Base-by-base conservation (phyloP, 2,329 filamentous ascomycete genomes). In the Paecilomyces sp. region DNA sequence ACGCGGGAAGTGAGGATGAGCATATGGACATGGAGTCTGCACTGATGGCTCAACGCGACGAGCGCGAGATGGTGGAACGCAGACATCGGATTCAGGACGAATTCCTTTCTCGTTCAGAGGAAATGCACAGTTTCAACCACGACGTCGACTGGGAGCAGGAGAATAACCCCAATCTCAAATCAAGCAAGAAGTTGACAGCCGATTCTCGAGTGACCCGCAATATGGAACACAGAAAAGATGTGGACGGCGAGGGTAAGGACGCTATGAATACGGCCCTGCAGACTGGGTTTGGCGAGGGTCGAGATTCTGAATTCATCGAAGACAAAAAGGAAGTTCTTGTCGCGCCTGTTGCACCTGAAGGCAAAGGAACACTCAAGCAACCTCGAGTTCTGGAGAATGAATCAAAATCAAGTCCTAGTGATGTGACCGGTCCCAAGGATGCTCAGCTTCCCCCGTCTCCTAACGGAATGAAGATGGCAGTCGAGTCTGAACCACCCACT, bases 161-260 rank as follows among this genome's bases (percentile, higher is more conserved):
- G 56, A 79, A 81, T 60, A 86, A 84, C 62, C 82, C 83, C 24
- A 83, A 86, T 64, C 74, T 85, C 54, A 80, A 81, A 65, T 74
- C 77, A 50, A 80, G 75, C 65, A 82, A 82, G 67, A 85, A 82
- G 64, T 74, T 80, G 59, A 85, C 80, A 30, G 74, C 79, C 24
- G 86, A 89, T 66, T 72, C 81, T 9, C 80, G 83, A 56, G 80
- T 88, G n/a, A 83, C 80, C 15, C 77, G 80, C 15, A 88, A 88
- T 66, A 67, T 79, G 4, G 80, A 82, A 33, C 89, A 92, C 69
- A 81, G 84, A 60, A 83, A 86, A 58, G 92, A 97, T 68, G 86
- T 96, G 24, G 86, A 87, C 57, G 92, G 93, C 0, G 85, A 87
- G 60, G 92, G 92, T 1, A 68, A 80, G 3, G 93, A 97, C 70